phyloP scores from a whole-genome alignment of 1,284 basidiomycete species.

The Coniferiporia sulphurascens region DNA sequence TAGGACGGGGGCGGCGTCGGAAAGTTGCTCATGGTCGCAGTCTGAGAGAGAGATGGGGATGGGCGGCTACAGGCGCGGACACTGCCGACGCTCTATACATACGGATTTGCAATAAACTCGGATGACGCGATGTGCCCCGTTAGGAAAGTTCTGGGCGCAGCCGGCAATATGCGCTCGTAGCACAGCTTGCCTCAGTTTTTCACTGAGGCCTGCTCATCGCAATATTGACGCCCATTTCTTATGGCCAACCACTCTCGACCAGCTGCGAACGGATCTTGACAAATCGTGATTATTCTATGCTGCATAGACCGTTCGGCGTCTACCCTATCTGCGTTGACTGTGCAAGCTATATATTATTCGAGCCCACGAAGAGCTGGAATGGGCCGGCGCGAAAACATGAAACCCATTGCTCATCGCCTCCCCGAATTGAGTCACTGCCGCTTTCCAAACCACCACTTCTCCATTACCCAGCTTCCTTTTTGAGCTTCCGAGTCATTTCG shows the following conservation, averaged over 20 bases:
- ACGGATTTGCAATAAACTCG: background rate
- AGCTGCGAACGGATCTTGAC: no score
- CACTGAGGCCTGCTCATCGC: no score
- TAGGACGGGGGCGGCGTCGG: constrained; percentile 54
- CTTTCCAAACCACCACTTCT: constrained; percentile 18
- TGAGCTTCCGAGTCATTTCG: constrained; percentile 13
- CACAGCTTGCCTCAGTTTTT: no score
- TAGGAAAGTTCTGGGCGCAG: background rate
- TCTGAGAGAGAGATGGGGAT: background rate
- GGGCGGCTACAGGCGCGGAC: background rate
- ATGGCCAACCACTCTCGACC: no score
- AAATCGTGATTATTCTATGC: no score
- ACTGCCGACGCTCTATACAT: background rate
- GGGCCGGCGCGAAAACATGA: no score
- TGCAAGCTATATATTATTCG: no score
- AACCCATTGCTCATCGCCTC: background rate
- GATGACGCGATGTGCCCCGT: background rate
- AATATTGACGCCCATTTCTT: no score
- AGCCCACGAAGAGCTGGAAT: no score
- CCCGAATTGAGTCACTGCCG: background rate
- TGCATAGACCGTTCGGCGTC: no score
- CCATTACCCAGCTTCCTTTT: constrained; percentile 17
- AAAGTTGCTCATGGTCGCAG: constrained; percentile 32
- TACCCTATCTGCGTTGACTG: no score
- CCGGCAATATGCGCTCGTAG: no score